Base-by-base conservation (phyloP, 371 early-diverging fungal species). In the Rhizopus delemar region DNA sequence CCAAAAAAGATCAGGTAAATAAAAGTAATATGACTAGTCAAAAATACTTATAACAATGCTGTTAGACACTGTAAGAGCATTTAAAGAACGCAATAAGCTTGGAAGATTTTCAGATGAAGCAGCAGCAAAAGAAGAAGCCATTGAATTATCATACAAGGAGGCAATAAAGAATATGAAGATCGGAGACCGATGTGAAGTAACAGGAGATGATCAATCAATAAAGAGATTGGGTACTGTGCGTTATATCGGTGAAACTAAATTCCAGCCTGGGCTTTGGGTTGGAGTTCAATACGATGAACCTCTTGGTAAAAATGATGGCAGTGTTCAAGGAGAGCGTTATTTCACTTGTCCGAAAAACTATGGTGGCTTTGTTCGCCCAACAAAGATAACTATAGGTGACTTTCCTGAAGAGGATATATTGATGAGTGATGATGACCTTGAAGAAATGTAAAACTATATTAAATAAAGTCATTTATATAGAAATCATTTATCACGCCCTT, bases 281-380 rank as follows among this genome's bases (percentile, higher is more conserved):
- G 98, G 98, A 51, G 75, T 98, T 15, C 90, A 95, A 67, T 96
- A 92, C 53, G 98, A 98, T 65, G 98, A 98, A 59, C 98, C 98
- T 0, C 65, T 95, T 41, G 98, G 98, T 32, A 95, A 93, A 73
- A 92, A 98, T 67, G 86, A 95, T 71, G 98, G 98, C 41, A 86
- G 83, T 53, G 91, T 95, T 1, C 78, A 90, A 53, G 93, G 93
- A 3, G 81, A 71, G 22, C 64, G 58, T 8, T 97, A 95, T 62
- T 97, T 95, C 64, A 65, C 77, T 4, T 90, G 90, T 58, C 79
- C 81, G 9, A 69, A 78, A 31, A 88, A 89, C 8, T 84, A 91
- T 64, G 97, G 94, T 31, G 90, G 89, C 0, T 94, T 96, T 70
- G 91, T 96, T 29, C 85, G 95, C 8, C 95, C 97, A 2, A 86